These are phyloP conservation scores for Priceomyces carsonii DNA, from an alignment of 805 yeast species.

Conservation along the genomic window DNA sequence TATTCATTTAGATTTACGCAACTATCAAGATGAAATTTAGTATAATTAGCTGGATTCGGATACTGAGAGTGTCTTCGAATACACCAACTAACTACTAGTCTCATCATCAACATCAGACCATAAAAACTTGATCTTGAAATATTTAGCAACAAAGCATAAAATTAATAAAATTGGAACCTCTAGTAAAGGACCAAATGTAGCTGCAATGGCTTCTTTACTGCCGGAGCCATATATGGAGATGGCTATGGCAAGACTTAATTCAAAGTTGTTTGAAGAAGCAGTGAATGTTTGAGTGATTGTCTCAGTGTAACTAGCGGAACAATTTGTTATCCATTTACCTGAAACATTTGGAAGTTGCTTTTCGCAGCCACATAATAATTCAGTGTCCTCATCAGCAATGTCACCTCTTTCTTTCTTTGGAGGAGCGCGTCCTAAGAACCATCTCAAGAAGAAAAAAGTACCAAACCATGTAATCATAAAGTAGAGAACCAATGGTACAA, in stretches of 20 bases:
- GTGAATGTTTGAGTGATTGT: constrained; percentile 55
- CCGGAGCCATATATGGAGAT: constrained; percentile 53
- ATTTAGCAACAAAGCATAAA: constrained; percentile 37
- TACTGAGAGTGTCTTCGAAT: too few relatives aligned
- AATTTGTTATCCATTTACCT: constrained; percentile 23
- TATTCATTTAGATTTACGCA: too few relatives aligned
- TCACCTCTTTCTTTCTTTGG: constrained; percentile 2
- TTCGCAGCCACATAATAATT: constrained; percentile 42
- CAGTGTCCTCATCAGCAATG: constrained; percentile 13
- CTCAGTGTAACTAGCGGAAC: constrained; percentile 41
- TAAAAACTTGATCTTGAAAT: constrained; percentile 24
- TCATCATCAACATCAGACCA: constrained; percentile 35
- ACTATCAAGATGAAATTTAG: too few relatives aligned
- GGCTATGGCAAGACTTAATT: constrained; percentile 55
- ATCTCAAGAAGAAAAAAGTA: constrained; percentile 37
- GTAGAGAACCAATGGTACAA: constrained; percentile 50
- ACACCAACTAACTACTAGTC: too few relatives aligned
- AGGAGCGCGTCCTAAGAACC: constrained; percentile 14
- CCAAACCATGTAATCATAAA: constrained; percentile 51
- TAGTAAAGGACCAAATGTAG: constrained; percentile 60
- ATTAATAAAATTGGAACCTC: constrained; percentile 54
- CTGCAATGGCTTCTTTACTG: constrained; percentile 55
- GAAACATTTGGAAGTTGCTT: constrained; percentile 13
- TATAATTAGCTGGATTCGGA: too few relatives aligned
- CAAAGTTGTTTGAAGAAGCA: constrained; percentile 60